Base-by-base conservation (phyloP, 371 early-diverging fungal species). In the Mortierella sp. region DNA sequence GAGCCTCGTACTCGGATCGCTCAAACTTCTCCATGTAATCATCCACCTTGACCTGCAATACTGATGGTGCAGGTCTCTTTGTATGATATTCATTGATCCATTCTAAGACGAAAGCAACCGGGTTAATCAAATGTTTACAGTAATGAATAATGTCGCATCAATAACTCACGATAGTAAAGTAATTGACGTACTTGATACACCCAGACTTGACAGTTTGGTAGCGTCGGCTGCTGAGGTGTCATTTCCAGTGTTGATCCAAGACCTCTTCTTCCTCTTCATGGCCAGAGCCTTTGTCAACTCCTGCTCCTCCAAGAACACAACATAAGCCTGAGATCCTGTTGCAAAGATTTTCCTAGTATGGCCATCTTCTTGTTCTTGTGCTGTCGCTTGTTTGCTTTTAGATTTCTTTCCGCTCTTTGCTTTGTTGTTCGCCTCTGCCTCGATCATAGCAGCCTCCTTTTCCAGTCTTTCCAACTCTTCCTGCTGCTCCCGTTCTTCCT, bases 11-110 rank as follows among this genome's bases (percentile, higher is more conserved):
- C 75, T 95, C 93, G 57, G 90, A 85, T n/a, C 87, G 88, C 59
- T 94, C 93, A 64, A 94, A 96, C 65, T 90, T 87, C 17, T 81
- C 78, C 88, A 96, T 92, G 69, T 85, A 91, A 28, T 81, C 66
- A 64, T 95, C 92, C 2, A 93, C 92, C 50, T 87, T 79, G 17
- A 75, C 43, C 58, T 91, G 85, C 37, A 95, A 85, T 30, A 69
- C 53, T 0, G 79, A 70, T 4, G 82, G 78, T 26, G 80, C 82
- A 14, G 94, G 93, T 55, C 90, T 84, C 55, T 83, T 67, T 17
- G 81, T 72, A 19, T 82, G 70, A 61, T 92, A 87, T 66, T 81
- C 81, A 43, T 73, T 66, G 30, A 88, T 49, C 78, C 86, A 92
- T 65, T 80, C 84, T 80, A 70, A 23, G 14, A 11, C 2, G 6